Evolutionary conservation across 2,329 filamentous ascomycete species (phyloP), one percentile per base, ranked within the genome.

Genomic region (Spiromastix sp.): DNA sequence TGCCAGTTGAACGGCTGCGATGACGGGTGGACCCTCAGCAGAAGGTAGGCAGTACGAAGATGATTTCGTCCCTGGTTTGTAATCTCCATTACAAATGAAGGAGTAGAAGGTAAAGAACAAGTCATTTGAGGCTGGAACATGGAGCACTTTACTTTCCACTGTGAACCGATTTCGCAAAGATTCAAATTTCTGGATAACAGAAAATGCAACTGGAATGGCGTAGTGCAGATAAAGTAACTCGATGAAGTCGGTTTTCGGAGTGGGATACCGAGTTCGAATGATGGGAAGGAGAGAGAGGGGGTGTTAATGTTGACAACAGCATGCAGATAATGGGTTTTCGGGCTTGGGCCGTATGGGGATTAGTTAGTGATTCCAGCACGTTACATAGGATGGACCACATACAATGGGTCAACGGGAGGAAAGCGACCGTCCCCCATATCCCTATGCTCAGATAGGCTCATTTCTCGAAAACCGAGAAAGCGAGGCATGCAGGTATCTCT

Each of bases 241-340:
- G 16, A 42, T 28, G 15, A 36, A 42, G 9, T 39, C 42, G 11
- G 28, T n/a, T 24, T 28, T 19, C 5, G 12, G 13, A n/a, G 31
- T 17, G 2, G 24, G 17, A 28, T 38, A 40, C 11, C 36, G 42
- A 2, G 35, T 35, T 19, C 42, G 42, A 17, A 42, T 32, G 24
- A 42, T 19, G 2, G 42, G 42, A 8, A 21, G 32, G 15, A n/a
- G n/a, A 42, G 42, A 4, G 16, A 32, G 4, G 32, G 15, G 11
- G 40, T 37, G 9, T 34, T 28, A n/a, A 32, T 9, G 10, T 42
- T 20, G 3, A 39, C 40, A 10, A n/a, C n/a, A n/a, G 36, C 36
- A 19, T 44, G 40, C 13, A 44, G 26, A 26, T 44, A 44, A 32
- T 42, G 37, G 19, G 42, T 38, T 33, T 28, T 42, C 10, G 42